phyloP scores from a whole-genome alignment of 192 early-diverging fungal species.

The Coemansia sp. region DNA sequence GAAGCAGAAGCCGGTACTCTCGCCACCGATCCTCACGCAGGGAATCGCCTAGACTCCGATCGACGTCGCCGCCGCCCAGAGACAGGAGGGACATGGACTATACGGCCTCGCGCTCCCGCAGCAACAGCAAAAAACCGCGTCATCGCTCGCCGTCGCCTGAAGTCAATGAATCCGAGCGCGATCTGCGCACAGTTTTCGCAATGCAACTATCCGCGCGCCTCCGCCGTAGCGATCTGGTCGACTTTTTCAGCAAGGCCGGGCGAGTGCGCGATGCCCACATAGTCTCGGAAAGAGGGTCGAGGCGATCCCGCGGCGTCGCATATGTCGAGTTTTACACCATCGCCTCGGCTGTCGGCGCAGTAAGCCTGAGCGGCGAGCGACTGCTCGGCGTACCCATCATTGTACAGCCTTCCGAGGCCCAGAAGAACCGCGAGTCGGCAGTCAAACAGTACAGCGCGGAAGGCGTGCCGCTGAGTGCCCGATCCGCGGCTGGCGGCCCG shows the following conservation, averaged over 20 bases:
- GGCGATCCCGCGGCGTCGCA: conserved; percentile 89
- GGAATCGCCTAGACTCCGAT: conserved; percentile 16
- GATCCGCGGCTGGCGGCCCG: background rate
- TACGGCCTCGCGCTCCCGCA: conserved; percentile 15
- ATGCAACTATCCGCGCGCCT: conserved; percentile 87
- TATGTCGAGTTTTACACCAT: conserved; percentile 96
- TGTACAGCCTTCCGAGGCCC: conserved; percentile 86
- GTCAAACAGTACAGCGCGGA: conserved; percentile 31
- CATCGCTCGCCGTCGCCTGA: conserved; percentile 62
- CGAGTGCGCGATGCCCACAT: conserved; percentile 84
- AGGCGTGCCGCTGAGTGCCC: conserved; percentile 19
- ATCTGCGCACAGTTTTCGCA: conserved; percentile 91
- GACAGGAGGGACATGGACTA: background rate
- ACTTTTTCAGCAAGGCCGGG: conserved; percentile 81
- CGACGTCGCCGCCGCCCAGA: conserved; percentile 11
- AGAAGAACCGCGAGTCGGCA: conserved; percentile 82
- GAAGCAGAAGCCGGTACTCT: conserved; percentile 11
- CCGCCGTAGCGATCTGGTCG: conserved; percentile 74
- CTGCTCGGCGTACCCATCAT: conserved; percentile 93
- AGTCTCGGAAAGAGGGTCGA: conserved; percentile 78
- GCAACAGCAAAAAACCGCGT: conserved; percentile 1
- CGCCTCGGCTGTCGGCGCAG: conserved; percentile 76
- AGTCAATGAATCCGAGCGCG: conserved; percentile 75
- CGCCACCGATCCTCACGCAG: conserved; percentile 11
- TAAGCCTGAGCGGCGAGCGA: conserved; percentile 79